Percentiles rank a stretch among this genome's conserved stretches.
phyloP scores from a whole-genome alignment of 2,329 filamentous ascomycete species.

The Podosphaera fusca region DNA sequence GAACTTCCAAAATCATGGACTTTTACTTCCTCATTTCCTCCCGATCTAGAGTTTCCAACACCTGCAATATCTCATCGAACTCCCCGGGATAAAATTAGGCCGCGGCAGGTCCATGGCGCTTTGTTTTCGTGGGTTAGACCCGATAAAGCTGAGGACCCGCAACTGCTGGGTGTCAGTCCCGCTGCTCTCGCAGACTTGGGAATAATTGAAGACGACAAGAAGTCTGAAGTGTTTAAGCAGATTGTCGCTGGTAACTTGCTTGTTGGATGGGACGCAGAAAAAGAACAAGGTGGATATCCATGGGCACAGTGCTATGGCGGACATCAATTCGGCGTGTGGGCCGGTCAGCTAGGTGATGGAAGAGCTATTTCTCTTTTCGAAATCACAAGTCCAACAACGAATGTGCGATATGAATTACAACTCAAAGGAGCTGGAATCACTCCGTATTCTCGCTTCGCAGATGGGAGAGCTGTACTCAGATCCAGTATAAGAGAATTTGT shows the following conservation, averaged over 20 bases:
- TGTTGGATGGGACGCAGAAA: constrained; percentile 51
- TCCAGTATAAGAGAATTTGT: constrained; percentile 89
- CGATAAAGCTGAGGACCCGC: constrained; percentile 43
- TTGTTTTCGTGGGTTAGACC: constrained; percentile 82
- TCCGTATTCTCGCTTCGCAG: constrained; percentile 87
- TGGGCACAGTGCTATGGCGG: constrained; percentile 98
- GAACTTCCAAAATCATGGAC: constrained; percentile 42
- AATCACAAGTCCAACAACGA: constrained; percentile 48
- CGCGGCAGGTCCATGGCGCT: constrained; percentile 64
- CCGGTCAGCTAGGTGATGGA: constrained; percentile 84
- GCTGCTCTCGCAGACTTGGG: constrained; percentile 65
- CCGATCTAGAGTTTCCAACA: constrained; percentile 59
- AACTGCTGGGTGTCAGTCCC: constrained; percentile 61
- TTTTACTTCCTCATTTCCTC: constrained; percentile 43
- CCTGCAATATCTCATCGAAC: constrained; percentile 63
- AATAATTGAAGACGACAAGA: constrained; percentile 41
- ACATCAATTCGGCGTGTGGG: constrained; percentile 64
- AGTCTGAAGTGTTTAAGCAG: constrained; percentile 50
- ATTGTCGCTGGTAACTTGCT: constrained; percentile 66
- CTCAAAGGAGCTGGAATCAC: constrained; percentile 85
- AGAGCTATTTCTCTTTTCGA: constrained; percentile 90
- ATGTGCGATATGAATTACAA: constrained; percentile 68
- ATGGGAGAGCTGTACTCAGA: constrained; percentile 78
- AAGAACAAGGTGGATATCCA: constrained; percentile 53
- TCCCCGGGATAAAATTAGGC: constrained; percentile 51